Base-by-base conservation (phyloP, 2,329 filamentous ascomycete species). In the Ceratocystis cubensis region DNA sequence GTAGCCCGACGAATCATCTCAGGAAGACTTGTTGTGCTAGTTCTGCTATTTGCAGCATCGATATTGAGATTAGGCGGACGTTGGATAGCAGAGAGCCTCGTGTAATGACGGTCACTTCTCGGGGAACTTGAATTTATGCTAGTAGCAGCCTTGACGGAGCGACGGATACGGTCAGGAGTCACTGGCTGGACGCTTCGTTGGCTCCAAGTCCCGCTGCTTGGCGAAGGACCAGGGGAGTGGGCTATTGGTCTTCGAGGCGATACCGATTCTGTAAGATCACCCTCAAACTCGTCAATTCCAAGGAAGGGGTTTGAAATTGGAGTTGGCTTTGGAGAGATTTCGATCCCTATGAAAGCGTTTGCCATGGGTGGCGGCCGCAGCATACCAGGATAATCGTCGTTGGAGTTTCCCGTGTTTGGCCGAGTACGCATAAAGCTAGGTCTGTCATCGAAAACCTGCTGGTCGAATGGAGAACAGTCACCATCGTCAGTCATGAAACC, bases 1-100 rank as follows among this genome's bases (percentile, higher is more conserved):
- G 93, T 97, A 10, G 94, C 94, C 71, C 94, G 84, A 72, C 85
- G 83, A 70, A 99, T 97, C 68, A 99, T 78, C 74, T 97, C 94
- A 0, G 92, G 88, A 68, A 99, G 78, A 75, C 92, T 96, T 1
- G 94, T 97, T 69, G 96, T 80, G 73, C 92, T 96, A 3, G 91
- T 92, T 72, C 94, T 84, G 1, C 88, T 61, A 75, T 96, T 91
- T 17, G 89, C 89, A 3, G 89, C 89, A 72, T 92, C 87, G 28
- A 96, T 87, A 72, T 96, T 86, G 3, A 96, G 78, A 45, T 83
- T 84, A 2, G 90, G 88, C 41, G 93, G 92, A 62, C 82, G 77
- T 70, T 81, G 78, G 66, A 86, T 78, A 13, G 80, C 82, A 10
- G 84, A 85, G 28, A 84, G 70, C 20, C 78, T 76, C 69, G 77